These are phyloP conservation scores for Breviolum minutum DNA, from an alignment of 73 alveolate species.

Conservation along the genomic window DNA sequence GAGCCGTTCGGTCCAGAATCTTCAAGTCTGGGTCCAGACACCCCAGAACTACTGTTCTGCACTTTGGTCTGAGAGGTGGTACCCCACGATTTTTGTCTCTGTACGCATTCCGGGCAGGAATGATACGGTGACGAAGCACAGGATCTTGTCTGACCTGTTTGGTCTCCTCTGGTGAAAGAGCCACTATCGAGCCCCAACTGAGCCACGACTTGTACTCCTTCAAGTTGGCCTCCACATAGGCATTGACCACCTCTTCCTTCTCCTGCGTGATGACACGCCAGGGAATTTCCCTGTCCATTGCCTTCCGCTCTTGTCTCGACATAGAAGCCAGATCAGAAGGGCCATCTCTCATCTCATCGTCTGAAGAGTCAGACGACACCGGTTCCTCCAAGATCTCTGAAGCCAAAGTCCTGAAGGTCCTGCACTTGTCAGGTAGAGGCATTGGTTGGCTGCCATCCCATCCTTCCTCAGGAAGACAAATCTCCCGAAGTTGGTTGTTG, in stretches of 20 bases:
- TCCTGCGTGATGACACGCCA: not conserved
- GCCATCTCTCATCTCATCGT: not conserved
- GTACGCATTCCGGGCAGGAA: not conserved
- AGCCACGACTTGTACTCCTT: not conserved
- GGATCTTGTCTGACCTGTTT: not conserved
- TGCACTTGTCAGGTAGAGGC: not conserved
- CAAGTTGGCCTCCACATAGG: slow-evolving; percentile 2
- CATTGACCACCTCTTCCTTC: not conserved
- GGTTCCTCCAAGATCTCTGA: not conserved
- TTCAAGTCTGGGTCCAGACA: slow-evolving; percentile 31
- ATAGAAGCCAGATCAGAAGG: not conserved
- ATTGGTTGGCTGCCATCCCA: not conserved
- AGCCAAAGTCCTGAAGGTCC: not conserved
- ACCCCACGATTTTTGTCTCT: not conserved
- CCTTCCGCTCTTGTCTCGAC: slow-evolving; percentile 21
- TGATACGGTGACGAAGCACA: not conserved
- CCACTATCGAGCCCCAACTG: not conserved
- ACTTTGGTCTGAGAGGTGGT: not conserved
- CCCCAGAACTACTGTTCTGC: slow-evolving; percentile 17
- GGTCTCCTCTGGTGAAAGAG: not conserved
- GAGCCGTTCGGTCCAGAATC: not conserved
- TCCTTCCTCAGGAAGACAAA: not conserved
- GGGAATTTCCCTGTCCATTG: not conserved
- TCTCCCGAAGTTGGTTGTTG: no score
- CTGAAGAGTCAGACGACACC: not conserved